Base-by-base conservation (phyloP, 345 rosid species). In the Jatropha curcas region DNA sequence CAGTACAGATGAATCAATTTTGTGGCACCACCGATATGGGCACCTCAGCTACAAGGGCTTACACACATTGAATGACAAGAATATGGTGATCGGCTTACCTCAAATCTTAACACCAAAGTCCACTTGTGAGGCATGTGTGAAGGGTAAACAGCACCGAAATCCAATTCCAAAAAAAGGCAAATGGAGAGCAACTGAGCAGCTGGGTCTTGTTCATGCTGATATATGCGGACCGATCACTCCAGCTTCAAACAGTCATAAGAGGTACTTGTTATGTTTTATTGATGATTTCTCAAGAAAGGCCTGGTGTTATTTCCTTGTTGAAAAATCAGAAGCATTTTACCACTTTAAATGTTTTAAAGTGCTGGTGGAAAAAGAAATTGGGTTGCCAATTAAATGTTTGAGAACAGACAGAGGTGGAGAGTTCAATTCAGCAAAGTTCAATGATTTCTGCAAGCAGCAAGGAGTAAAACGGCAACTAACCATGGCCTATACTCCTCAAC, bases 41-140 rank as follows among this genome's bases (percentile, higher is more conserved):
- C 71, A 67, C 11, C 5, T 67, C 30, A 33, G 41, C n/a, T 19
- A 67, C 13, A 51, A 51, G 2, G 34, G 35, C 0, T 14, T 65
- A 0, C 1, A 13, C 1, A 27, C 25, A 0, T 16, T 65, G 6
- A 0, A 50, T 0, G 0, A 8, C 5, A 65, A 65, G 1, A 2
- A 65, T 0, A 16, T 65, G 53, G 56, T 65, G 0, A 1, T 1
- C 0, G 69, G 55, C 0, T 16, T 66, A 3, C 30, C 30, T 3
- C 1, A 66, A 46, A 46, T 48, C 17, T 0, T 0, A 1, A 2
- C 1, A 2, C 39, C 58, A 9, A 17, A 20, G 0, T 1, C 3
- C n/a, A 30, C 37, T 3, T 48, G 19, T 10, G 20, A 19, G 13
- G 58, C 37, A 0, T 17, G 30, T 48, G 10, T 24, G 27, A 22